Base-by-base conservation (phyloP, 225 moss, liverwort and hornwort genomes). In the Polytrichum commune region DNA sequence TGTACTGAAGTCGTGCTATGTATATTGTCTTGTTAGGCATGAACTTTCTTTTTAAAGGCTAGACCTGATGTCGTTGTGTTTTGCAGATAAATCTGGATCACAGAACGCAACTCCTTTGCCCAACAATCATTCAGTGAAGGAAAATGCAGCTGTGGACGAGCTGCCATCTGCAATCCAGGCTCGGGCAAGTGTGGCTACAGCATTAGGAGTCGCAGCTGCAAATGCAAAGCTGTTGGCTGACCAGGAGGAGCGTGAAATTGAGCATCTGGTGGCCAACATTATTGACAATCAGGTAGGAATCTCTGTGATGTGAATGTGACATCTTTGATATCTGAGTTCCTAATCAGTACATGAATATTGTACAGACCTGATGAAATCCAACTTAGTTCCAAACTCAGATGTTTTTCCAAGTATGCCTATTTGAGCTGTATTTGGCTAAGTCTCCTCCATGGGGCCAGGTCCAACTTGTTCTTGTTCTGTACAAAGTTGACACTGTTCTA, bases 141-240 rank as follows among this genome's bases (percentile, higher is more conserved):
- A 63, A 63, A 53, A 16, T n/a, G 56, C 71, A 55, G 78, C 33
- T 19, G 71, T 32, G 54, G 81, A 73, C 16, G 82, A 77, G 53
- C 57, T 83, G 70, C 87, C 90, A 57, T 85, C 90, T 68, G 93
- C 86, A 54, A 83, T 80, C 46, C 90, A 88, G 74, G 87, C 89
- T 63, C 90, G 86, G 66, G 80, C 86, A 60, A 92, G 87, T 27
- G 92, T 92, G 62, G 92, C 92, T 7, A 89, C 90, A 70, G 89
- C 93, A 32, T 84, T 97, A 67, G 96, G 92, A 19, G 93, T 89
- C 35, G 96, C 96, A 72, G 93, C 92, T 46, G 96, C 89, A 66
- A 97, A 93, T 76, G 93, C 96, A 46, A 90, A 89, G 85, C 80
- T 97, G 70, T 80, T 97, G 68, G 96, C 96, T 73, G 93, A 97